Conservation (phyloP, 2,329 filamentous ascomycete species). For the Didymella lethalis region DNA sequence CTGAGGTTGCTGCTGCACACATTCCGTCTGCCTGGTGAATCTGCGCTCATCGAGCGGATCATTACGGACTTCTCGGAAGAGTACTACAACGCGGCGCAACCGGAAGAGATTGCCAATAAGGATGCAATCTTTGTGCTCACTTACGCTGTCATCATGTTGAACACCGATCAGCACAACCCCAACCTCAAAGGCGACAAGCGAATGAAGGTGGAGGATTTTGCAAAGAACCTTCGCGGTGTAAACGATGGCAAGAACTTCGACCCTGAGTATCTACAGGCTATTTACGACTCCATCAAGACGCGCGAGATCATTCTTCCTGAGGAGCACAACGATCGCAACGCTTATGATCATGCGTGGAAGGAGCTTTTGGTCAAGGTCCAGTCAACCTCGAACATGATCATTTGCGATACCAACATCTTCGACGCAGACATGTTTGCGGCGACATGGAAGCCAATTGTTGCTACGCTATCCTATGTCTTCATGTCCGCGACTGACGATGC, state of each 20-base stretch:
- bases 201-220: constrained; percentile 85
- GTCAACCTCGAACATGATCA: constrained; percentile 73
- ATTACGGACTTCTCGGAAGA: constrained; percentile 86
- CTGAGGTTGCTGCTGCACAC: constrained; percentile 85
- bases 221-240: constrained; percentile 86
- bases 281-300: constrained; percentile 88
- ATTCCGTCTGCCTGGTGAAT: constrained; percentile 93
- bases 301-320: constrained; percentile 97
- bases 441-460: constrained; percentile 94
- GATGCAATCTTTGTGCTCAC: constrained; percentile 90
- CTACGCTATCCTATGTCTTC: constrained; percentile 96
- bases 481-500: constrained; percentile 98
- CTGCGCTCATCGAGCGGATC: constrained; percentile 90
- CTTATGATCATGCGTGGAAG: constrained; percentile 97
- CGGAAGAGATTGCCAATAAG: constrained; percentile 79
- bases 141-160: constrained; percentile 97
- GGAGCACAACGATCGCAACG: constrained; percentile 95
- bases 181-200: constrained; percentile 81
- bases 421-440: constrained; percentile 98
- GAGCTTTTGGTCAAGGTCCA: constrained; percentile 88
- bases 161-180: constrained; percentile 95
- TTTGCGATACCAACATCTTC: constrained; percentile 92
- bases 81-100: constrained; percentile 75
- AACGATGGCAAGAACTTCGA: constrained; percentile 88
- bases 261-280: constrained; percentile 80